These are phyloP conservation scores for Boletus eberwhitei DNA, from an alignment of 768 basidiomycete genomes.

Conservation along the genomic window DNA sequence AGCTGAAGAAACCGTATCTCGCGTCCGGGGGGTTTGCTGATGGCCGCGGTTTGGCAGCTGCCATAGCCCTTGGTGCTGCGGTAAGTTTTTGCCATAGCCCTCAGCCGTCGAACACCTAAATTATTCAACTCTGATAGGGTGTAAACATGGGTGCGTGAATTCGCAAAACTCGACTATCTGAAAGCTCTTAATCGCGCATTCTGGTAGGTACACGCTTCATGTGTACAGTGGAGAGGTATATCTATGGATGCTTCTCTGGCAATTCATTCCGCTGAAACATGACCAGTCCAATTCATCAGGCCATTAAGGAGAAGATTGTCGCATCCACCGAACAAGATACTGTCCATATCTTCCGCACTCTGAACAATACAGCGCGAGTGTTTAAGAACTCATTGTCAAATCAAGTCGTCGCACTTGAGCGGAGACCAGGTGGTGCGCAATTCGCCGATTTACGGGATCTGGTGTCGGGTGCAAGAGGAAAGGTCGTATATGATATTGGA, in stretches of 20 bases:
- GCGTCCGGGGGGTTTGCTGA: slow-evolving; percentile 92
- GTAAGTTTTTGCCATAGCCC: slow-evolving; percentile 40
- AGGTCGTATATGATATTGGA: slow-evolving; percentile 75
- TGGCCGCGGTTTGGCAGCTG: slow-evolving; percentile 77
- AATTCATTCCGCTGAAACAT: not conserved
- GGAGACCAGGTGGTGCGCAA: slow-evolving; percentile 77
- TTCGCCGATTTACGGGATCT: slow-evolving; percentile 82
- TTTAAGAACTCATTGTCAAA: slow-evolving; percentile 80
- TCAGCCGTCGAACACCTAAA: not conserved
- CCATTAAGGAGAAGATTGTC: slow-evolving; percentile 89
- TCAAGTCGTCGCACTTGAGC: slow-evolving; percentile 85
- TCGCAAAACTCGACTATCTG: not conserved
- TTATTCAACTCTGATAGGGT: slow-evolving; percentile 44
- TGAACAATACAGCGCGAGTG: slow-evolving; percentile 81
- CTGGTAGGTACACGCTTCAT: slow-evolving; percentile 74
- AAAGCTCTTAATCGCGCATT: not conserved
- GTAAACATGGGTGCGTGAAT: slow-evolving; percentile 67
- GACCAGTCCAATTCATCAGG: slow-evolving; percentile 80
- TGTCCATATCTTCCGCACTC: slow-evolving; percentile 84
- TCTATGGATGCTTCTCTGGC: not conserved
- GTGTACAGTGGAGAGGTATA: slow-evolving; percentile 81
- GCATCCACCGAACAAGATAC: slow-evolving; percentile 80
- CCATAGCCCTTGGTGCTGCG: slow-evolving; percentile 75
- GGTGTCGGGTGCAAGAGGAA: slow-evolving; percentile 68
- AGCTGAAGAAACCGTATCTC: slow-evolving; percentile 80